Evolutionary conservation across 1,139 yeast genomes (phyloP).

Genomic region (Magnusiomyces ingens): DNA sequence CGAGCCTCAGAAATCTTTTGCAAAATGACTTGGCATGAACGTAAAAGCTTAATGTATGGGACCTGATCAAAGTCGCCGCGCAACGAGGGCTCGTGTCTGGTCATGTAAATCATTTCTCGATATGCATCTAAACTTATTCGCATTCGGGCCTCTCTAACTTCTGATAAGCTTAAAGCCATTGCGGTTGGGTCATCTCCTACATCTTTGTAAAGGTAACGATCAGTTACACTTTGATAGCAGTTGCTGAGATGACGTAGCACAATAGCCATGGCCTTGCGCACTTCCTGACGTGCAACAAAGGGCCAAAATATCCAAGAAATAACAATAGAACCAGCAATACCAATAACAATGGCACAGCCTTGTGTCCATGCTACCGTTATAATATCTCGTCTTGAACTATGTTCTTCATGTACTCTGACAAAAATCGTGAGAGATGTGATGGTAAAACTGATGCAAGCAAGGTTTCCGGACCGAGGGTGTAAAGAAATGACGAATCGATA

Average conservation of each 20-base stretch:
- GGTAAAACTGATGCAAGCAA: constrained; percentile 39
- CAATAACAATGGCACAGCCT: constrained; percentile 37
- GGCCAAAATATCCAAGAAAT: constrained; percentile 47
- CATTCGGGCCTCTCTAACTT: constrained; percentile 43
- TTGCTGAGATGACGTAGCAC: constrained; percentile 39
- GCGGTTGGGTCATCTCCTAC: constrained; percentile 42
- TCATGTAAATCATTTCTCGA: constrained; percentile 34
- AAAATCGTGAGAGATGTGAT: constrained; percentile 33
- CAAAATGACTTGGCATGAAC: constrained; percentile 36
- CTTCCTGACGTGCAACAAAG: constrained; percentile 40
- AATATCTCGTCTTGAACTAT: constrained; percentile 8
- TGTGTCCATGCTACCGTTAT: constrained; percentile 36
- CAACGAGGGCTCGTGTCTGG: constrained; percentile 36
- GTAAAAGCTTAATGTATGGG: constrained; percentile 30
- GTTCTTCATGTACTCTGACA: neutral
- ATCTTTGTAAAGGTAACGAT: constrained; percentile 44
- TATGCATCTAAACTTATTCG: constrained; percentile 37
- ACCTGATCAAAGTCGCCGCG: constrained; percentile 23
- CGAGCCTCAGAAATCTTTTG: constrained; percentile 44
- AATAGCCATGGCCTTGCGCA: constrained; percentile 37
- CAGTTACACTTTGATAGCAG: constrained; percentile 43
- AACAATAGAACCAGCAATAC: constrained; percentile 35
- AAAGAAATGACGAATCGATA: constrained; percentile 31
- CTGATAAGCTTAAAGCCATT: constrained; percentile 38
- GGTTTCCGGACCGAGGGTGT: constrained; percentile 39